Base-by-base conservation (phyloP, 1,284 basidiomycete species). In the Sanghuangporus baumii region DNA sequence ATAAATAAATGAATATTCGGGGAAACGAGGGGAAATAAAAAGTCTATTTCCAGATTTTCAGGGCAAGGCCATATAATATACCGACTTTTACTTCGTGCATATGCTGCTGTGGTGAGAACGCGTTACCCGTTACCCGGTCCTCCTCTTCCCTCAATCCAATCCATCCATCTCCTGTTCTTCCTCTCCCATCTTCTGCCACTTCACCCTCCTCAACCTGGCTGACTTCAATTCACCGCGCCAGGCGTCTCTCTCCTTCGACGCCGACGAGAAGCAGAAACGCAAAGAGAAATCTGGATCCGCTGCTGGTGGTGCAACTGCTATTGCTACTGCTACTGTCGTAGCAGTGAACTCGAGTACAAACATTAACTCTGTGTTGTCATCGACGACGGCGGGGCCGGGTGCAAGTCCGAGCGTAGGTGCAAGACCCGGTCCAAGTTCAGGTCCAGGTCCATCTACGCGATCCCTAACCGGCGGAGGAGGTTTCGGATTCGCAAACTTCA, bases 341-440 rank as follows among this genome's bases (percentile, higher is more conserved):
- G 26, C 26, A 31, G 26, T 31, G 26, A 31, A 31, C 26, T 31
- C 26, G 26, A 31, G 5, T 5, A 3, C 26, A 31, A 31, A 31
- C 26, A 43, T n/a, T 43, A 43, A 12, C n/a, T 43, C 41, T 14
- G n/a, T n/a, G 7, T 3, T n/a, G 2, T 12, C 41, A 36, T 16
- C 11, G 34, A 12, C 52, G 34, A 31, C 34, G 23, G 31, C n/a
- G 52, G 31, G 31, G 38, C 14, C 23, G 16, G 34, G 31, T 31
- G 26, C 23, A 37, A 31, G 26, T 4, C 26, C 26, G 5, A 31
- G 23, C 16, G 57, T 11, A 16, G 36, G 31, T n/a, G 46, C 23
- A 20, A 52, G 61, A 16, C 56, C 60, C 26, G 36, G 60, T 50
- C 23, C 47, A 16, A 57, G 51, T 43, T 16, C 55, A 8, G 51